Conservation (phyloP, 192 early-diverging fungal genomes). For the Coemansia sp. region DNA sequence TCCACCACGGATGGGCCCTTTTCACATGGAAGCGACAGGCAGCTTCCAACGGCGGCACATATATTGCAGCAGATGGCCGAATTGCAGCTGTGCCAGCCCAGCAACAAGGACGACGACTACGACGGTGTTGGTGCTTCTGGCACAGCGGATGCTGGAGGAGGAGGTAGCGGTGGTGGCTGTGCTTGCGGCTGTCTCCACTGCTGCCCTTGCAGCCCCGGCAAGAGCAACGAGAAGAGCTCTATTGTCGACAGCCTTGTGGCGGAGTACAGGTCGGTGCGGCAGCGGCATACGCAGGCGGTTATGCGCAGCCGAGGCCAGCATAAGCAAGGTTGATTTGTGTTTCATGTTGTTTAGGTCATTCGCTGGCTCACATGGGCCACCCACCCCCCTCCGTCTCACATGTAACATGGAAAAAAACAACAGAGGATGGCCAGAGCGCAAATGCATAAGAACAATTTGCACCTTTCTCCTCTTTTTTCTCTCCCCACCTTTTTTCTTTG, state of each 20-base stretch:
- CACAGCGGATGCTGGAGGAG: not conserved
- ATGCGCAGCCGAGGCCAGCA: conserved; percentile 10
- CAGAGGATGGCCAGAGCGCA: too few relatives aligned
- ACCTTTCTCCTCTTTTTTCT: too few relatives aligned
- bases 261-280: conserved; percentile 34
- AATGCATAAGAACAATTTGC: too few relatives aligned
- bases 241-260: conserved; percentile 19
- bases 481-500: too few relatives aligned
- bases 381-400: not conserved
- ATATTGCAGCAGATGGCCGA: conserved; percentile 15
- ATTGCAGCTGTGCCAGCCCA: conserved; percentile 15
- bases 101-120: not conserved
- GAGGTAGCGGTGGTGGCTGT: too few relatives aligned
- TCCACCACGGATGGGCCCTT: not conserved
- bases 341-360: not conserved
- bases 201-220: not conserved
- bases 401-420: too few relatives aligned
- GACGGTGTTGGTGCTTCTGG: not conserved
- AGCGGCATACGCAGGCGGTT: conserved; percentile 5
- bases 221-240: not conserved
- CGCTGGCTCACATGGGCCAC: not conserved
- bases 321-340: not conserved
- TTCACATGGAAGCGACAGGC: not conserved
- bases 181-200: not conserved
- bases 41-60: not conserved